These are phyloP conservation scores for Phytophthora aleatoria DNA, from an alignment of 352 stramenopile genomes.

Conservation along the genomic window DNA sequence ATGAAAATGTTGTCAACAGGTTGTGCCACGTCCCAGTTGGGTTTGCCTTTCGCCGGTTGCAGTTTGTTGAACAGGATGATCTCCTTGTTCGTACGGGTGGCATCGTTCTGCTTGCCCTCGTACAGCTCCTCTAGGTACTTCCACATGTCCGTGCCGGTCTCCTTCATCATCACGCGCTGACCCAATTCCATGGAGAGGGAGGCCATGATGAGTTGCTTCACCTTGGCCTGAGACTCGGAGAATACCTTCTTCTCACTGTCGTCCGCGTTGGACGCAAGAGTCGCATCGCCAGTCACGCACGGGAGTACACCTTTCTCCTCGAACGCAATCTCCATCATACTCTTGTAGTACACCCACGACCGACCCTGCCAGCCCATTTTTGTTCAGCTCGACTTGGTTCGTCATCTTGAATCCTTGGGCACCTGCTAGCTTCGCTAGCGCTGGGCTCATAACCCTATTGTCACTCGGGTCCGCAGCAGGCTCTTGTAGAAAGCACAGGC, in stretches of 20 bases:
- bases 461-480: no score
- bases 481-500: no score
- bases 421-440: neutral
- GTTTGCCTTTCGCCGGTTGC: slow-evolving; percentile 4
- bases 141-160: slow-evolving; percentile 4
- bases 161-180: slow-evolving; percentile 11
- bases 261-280: neutral
- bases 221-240: neutral
- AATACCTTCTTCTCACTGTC: neutral
- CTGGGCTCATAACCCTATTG: neutral
- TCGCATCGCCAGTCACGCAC: neutral
- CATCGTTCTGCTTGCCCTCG: slow-evolving; percentile 6
- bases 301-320: neutral
- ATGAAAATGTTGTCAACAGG: neutral
- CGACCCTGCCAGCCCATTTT: neutral
- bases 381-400: neutral
- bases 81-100: slow-evolving; percentile 9
- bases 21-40: slow-evolving; percentile 1
- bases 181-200: neutral
- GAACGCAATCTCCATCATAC: neutral
- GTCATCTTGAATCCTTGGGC: neutral
- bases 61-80: slow-evolving; percentile 16
- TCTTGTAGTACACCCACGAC: neutral
- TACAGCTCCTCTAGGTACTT: slow-evolving; percentile 6
- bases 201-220: neutral